phyloP scores from a whole-genome alignment of 345 rosid species.

The Salix dunnii region DNA sequence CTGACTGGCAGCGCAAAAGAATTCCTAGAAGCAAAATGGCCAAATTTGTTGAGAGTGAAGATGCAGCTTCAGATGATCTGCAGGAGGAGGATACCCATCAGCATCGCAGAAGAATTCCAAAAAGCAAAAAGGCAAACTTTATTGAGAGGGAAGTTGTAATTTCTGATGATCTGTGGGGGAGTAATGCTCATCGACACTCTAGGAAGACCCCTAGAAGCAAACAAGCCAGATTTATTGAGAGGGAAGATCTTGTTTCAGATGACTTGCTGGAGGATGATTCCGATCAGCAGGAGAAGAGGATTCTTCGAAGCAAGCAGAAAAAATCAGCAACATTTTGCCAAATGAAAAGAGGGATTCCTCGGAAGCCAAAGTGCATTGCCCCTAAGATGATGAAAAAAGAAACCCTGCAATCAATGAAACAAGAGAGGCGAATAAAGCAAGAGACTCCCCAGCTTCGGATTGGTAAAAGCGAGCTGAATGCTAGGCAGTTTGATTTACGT shows the following conservation, averaged over 20 bases:
- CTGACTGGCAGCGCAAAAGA: constrained; percentile 13
- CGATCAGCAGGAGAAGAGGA: constrained; percentile 8
- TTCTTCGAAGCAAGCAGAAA: constrained; percentile 17
- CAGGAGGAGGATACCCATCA: constrained; percentile 14
- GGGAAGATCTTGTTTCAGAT: constrained; percentile 35
- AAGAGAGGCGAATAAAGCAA: constrained; percentile 37
- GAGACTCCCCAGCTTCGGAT: constrained; percentile 26
- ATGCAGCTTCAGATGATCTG: constrained; percentile 28
- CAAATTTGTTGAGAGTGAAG: constrained; percentile 23
- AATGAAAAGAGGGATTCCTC: constrained; percentile 28
- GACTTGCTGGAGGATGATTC: constrained; percentile 32
- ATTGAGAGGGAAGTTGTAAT: constrained; percentile 23
- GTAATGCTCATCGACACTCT: constrained; percentile 31
- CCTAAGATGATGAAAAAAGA: constrained; percentile 9
- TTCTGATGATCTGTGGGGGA: constrained; percentile 32
- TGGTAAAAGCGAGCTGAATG: constrained; percentile 29
- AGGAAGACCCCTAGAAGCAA: constrained; percentile 45
- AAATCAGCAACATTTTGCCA: constrained; percentile 17
- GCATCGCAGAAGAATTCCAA: constrained; percentile 20
- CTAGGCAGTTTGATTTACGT: constrained; percentile 21
- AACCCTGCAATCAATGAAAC: constrained; percentile 10
- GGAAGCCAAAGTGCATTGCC: constrained; percentile 20
- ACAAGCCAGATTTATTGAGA: constrained; percentile 31
- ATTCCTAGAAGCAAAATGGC: constrained; percentile 21
- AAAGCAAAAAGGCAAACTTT: constrained; percentile 36